Evolutionary conservation across 2,329 filamentous ascomycete genomes (phyloP), one percentile per base, ranked within the genome.

Genomic region (Teratosphaeria nubilosa): DNA sequence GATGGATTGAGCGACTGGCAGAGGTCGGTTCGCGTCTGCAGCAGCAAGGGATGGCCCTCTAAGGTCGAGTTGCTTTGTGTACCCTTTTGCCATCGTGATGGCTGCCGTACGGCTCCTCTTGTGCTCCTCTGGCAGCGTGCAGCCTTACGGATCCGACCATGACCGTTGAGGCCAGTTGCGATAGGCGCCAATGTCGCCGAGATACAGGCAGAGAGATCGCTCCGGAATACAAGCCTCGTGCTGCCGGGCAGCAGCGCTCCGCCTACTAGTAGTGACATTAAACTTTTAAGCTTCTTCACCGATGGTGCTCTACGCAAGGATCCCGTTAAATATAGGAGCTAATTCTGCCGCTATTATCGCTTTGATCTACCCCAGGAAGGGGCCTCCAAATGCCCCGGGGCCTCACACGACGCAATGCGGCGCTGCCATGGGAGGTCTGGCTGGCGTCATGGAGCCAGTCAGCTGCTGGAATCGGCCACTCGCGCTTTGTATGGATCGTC

Each of bases 401-500:
- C 62, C 63, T 62, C 61, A 62, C 65, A 68, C 66, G 65, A 67
- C 60, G 67, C 67, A 68, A 66, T 65, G 63, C 64, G 66, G 67
- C 67, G 66, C 59, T 66, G 66, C 67, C 66, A 65, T 66, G 63
- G 63, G 59, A 62, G 57, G 58, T 59, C 59, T 56, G 63, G 61
- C 64, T 66, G 64, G 66, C 66, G 66, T 67, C 66, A 65, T 62
- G 57, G 63, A 62, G 63, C 66, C 66, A 65, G 60, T 67, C 63
- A 66, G 58, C 63, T 64, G 62, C 60, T 57, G 56, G 58, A 55
- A 60, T 55, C 56, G 59, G 59, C 61, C 50, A 55, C 58, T 59
- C 59, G 41, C 56, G 59, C 62, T 58, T 58, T 59, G 45, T 57
- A 60, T 63, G 57, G 56, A 60, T 58, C 55, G 56, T 50, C 57